Evolutionary conservation across 257 asterid genomes (phyloP), one percentile per base, ranked within the genome.

Genomic region (Orobanche coerulescens): DNA sequence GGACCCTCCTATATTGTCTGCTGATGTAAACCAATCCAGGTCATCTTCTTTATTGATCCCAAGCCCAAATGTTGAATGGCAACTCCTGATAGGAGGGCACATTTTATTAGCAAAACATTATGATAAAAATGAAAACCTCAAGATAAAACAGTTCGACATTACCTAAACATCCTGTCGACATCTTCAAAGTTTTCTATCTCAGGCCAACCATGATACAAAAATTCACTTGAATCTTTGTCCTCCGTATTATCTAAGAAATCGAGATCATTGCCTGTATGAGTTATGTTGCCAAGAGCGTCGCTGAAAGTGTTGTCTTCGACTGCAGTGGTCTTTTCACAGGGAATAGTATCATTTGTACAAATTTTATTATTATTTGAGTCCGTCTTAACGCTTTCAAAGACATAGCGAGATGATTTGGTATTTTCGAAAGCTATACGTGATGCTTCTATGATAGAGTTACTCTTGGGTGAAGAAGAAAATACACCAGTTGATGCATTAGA

Each of bases 181-280:
- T 86, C 97, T 61, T 86, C 98, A 61, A 92, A 92, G 73, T 83
- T 86, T 64, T 80, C 94, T 61, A 88, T 79, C 55, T 88, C 95
- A 56, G 95, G 82, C 95, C 94, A 92, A 68, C 71, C 77, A 70
- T 78, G 84, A 71, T 72, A 76, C 56, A 81, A 70, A 60, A 81
- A 71, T 63, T 86, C 94, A 49, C 74, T 73, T 23, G 94, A 74
- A 75, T 84, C 84, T 79, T 79, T 84, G 49, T 48, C 81, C 39
- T 70, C 88, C 0, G 63, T 64, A 64, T 76, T 74, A 63, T 70
- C 87, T 64, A 84, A 75, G 59, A 86, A 72, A 69, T 65, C 52
- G 26, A 78, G 78, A 76, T 79, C 75, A 65, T 68, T 72, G 37
- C 62, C 78, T 34, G 88, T 19, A 59, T 75, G 87, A 55, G 79